Percentiles rank a stretch among this genome's conserved stretches.
Evolutionary conservation across 768 basidiomycete genomes (phyloP).

Genomic region (Serendipita sp.): DNA sequence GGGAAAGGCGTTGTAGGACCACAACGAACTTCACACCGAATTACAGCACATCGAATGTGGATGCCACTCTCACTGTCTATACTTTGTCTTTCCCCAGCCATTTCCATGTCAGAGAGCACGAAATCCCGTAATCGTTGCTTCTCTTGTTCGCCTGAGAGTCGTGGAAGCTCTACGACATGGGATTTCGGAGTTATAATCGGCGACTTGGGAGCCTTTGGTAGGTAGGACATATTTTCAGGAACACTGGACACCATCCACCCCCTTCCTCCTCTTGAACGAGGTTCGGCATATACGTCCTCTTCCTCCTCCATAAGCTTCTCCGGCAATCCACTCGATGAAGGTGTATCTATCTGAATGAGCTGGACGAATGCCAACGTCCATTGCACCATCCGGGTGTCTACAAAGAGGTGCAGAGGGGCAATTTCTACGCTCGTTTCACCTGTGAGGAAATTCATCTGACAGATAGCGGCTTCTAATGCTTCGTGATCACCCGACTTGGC

Average conservation of each 20-base stretch:
- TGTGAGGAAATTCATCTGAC: constrained; percentile 22
- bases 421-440: constrained; percentile 19
- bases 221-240: not conserved
- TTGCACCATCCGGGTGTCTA: constrained; percentile 37
- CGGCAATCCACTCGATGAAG: too few relatives aligned
- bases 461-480: not conserved
- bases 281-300: constrained; percentile 21
- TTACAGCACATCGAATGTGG: constrained; percentile 30
- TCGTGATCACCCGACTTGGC: not conserved
- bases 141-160: constrained; percentile 16
- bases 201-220: not conserved
- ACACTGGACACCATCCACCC: constrained; percentile 6
- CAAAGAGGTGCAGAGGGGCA: constrained; percentile 54
- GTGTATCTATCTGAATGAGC: constrained; percentile 13
- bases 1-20: constrained; percentile 30
- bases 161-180: not conserved
- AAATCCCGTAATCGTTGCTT: constrained; percentile 32
- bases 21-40: constrained; percentile 54
- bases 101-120: constrained; percentile 38
- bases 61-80: constrained; percentile 12
- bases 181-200: not conserved
- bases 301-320: constrained; percentile 9
- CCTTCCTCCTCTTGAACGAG: constrained; percentile 21
- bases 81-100: not conserved
- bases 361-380: constrained; percentile 31